Conservation (phyloP, 129 eudicot genomes). For the Escallonia rubra region DNA sequence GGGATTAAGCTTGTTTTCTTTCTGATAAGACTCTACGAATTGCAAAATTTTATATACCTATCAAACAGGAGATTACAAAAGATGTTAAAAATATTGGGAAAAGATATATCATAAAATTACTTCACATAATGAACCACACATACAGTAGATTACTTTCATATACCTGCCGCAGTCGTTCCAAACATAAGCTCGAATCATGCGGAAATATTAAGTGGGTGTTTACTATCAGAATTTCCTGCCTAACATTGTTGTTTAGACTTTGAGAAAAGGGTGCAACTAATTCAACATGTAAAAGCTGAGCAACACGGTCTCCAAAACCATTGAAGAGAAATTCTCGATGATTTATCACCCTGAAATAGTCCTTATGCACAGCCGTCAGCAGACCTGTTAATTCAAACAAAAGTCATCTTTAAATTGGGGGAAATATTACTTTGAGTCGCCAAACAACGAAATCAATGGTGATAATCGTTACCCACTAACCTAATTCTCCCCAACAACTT, state of each 20-base stretch:
- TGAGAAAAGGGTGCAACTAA: conserved; percentile 43
- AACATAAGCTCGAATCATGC: conserved; percentile 76
- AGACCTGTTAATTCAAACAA: conserved; percentile 39
- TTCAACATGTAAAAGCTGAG: conserved; percentile 78
- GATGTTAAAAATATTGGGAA: background rate
- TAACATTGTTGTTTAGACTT: conserved; percentile 30
- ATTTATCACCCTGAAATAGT: conserved; percentile 56
- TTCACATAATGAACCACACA: background rate
- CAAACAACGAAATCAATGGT: no score
- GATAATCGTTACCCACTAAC: no score
- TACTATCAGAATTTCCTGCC: conserved; percentile 69
- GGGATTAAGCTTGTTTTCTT: conserved; percentile 79
- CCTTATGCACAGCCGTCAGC: conserved; percentile 76
- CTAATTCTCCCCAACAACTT: no score
- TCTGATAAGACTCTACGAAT: conserved; percentile 76
- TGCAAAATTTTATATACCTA: conserved; percentile 92
- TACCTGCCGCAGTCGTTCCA: conserved; percentile 93
- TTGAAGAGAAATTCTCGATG: conserved; percentile 65
- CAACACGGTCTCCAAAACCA: conserved; percentile 90
- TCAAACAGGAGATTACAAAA: background rate
- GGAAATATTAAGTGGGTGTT: conserved; percentile 83
- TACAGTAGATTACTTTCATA: background rate
- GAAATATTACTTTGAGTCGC: background rate
- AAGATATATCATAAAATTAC: background rate
- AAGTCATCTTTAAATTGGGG: conserved; percentile 4